Base-by-base conservation (phyloP, 208 protist species). In the Acanthamoeba culbertsoni region DNA sequence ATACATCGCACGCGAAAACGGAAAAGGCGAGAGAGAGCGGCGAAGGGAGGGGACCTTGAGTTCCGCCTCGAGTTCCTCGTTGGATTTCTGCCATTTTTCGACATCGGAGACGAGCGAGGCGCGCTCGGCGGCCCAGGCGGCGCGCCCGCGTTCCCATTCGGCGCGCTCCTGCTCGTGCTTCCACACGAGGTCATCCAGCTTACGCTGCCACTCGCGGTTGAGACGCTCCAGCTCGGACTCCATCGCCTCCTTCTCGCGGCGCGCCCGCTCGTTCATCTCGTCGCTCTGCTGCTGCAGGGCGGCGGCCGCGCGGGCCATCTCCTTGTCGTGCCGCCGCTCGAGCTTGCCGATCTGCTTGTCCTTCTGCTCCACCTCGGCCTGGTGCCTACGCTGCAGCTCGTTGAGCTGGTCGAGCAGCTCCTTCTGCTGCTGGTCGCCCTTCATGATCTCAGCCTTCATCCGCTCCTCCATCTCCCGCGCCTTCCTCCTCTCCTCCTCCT, bases 381-480 rank as follows among this genome's bases (percentile, higher is more conserved):
- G 26, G 23, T 82, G 82, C 51, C 53, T 88, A 45, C 28, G 43
- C 71, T 82, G 71, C 3, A 82, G 71, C 31, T 82, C 71, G 26
- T 82, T 82, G 45, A 82, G 71, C 71, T 82, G 71, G 8, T 82
- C 71, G 43, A 82, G 45, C 7, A 82, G 71, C 71, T 82, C 71
- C 45, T 53, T 90, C 53, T 90, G 48, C 51, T 90, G 82, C 40
- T 71, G 33, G 23, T 68, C 33, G 48, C 57, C 82, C n/a, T 90
- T 90, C 57, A 71, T 90, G 55, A 71, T 90, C 82, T 63, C 82
- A 6, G 37, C 20, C 23, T 89, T 89, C 79, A 89, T 65, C 45
- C 28, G 16, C 35, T 89, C 8, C 53, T 89, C 79, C 53, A 89
- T 57, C 48, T 89, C 79, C 28, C 53, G 51, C 33, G 31, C 53